phyloP scores from a whole-genome alignment of 805 yeast species.

The Metschnikowia similis region DNA sequence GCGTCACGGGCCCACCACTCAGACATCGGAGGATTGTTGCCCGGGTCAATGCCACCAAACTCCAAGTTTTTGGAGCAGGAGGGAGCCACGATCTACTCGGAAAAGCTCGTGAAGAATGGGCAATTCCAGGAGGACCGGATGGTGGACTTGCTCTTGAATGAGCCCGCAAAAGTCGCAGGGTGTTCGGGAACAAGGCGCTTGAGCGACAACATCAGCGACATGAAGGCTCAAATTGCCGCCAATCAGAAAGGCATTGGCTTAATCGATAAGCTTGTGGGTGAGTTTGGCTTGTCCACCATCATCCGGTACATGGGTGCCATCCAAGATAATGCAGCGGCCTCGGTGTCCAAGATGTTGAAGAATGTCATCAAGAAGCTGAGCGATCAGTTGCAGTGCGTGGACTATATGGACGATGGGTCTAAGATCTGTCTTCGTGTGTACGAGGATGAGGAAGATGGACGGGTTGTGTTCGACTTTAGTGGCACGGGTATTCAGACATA shows the following conservation, averaged over 20 bases:
- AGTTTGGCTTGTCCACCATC: constrained; percentile 17
- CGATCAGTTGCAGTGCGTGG: constrained; percentile 27
- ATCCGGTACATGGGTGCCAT: constrained; percentile 17
- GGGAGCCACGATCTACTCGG: constrained; percentile 84
- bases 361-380: constrained; percentile 19
- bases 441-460: constrained; percentile 45
- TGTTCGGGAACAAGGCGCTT: constrained; percentile 87
- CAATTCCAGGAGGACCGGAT: constrained; percentile 71
- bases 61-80: constrained; percentile 83
- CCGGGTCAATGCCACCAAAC: constrained; percentile 94
- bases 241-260: constrained; percentile 16
- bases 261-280: constrained; percentile 15
- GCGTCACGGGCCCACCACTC: constrained; percentile 97
- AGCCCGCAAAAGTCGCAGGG: constrained; percentile 79
- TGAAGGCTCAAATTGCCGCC: constrained; percentile 38
- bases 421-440: constrained; percentile 52
- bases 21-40: constrained; percentile 87
- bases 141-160: constrained; percentile 54
- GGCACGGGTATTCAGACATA: constrained; percentile 86
- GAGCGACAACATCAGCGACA: constrained; percentile 71
- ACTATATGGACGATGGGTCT: constrained; percentile 80
- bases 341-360: constrained; percentile 16
- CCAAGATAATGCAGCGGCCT: constrained; percentile 18
- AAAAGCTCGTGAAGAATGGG: constrained; percentile 64
- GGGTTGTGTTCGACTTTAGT: constrained; percentile 74